These are phyloP conservation scores for Talaromyces wortmannii DNA, from an alignment of 495 filamentous ascomycete species.

Conservation along the genomic window DNA sequence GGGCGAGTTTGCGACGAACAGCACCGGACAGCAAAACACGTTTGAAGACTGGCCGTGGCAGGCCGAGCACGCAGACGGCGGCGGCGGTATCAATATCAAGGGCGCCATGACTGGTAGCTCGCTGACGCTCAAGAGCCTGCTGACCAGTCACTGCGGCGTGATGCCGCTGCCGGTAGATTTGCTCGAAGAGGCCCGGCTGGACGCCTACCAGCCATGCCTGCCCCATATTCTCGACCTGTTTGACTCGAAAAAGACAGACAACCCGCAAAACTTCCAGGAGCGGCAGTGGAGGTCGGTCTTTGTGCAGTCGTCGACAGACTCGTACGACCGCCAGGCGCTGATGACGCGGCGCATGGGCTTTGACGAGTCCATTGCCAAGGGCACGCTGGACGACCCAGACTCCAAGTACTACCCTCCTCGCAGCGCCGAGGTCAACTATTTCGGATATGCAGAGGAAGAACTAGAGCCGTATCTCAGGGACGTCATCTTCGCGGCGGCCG, in stretches of 20 bases:
- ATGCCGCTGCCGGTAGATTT: slow-evolving; percentile 38
- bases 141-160: slow-evolving; percentile 39
- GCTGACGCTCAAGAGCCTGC: slow-evolving; percentile 39
- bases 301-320: slow-evolving; percentile 40
- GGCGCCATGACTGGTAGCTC: slow-evolving; percentile 34
- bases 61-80: slow-evolving; percentile 11
- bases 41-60: slow-evolving; percentile 17
- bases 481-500: slow-evolving; percentile 30
- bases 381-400: slow-evolving; percentile 14
- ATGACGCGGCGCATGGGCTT: slow-evolving; percentile 35
- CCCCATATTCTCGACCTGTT: slow-evolving; percentile 37
- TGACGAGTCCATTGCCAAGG: slow-evolving; percentile 24
- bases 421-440: slow-evolving; percentile 34
- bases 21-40: slow-evolving; percentile 16
- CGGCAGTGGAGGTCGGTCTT: slow-evolving; percentile 36
- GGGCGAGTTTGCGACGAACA: slow-evolving; percentile 31
- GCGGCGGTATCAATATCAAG: slow-evolving; percentile 38
- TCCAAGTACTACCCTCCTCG: slow-evolving; percentile 22
- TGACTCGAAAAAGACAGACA: slow-evolving; percentile 21
- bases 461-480: slow-evolving; percentile 34
- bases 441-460: slow-evolving; percentile 38
- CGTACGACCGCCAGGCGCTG: slow-evolving; percentile 32
- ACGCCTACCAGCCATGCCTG: slow-evolving; percentile 41
- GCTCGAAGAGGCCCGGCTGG: slow-evolving; percentile 28
- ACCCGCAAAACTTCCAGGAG: slow-evolving; percentile 3